phyloP scores from a whole-genome alignment of 1,139 yeast species.

The Debaryomycetaceae sp. region DNA sequence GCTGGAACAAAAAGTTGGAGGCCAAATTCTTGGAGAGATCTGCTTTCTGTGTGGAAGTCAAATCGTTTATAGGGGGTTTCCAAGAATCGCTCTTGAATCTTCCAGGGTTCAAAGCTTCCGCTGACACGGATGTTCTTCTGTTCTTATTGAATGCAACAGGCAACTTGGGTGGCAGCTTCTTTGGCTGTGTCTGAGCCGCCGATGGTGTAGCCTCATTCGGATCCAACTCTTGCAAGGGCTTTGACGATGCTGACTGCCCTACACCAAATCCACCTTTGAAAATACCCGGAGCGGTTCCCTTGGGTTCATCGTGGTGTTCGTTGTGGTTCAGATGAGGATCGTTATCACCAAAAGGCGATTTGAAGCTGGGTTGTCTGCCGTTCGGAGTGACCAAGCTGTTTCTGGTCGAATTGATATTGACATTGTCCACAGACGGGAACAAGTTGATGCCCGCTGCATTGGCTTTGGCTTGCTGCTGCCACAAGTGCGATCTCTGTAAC shows the following conservation, averaged over 20 bases:
- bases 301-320: slow-evolving; percentile 11
- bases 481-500: slow-evolving; percentile 54
- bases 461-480: slow-evolving; percentile 52
- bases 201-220: slow-evolving; percentile 22
- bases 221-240: slow-evolving; percentile 22
- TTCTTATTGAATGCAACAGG: slow-evolving; percentile 70
- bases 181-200: slow-evolving; percentile 8
- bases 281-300: slow-evolving; percentile 21
- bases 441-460: slow-evolving; percentile 50
- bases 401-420: slow-evolving; percentile 21
- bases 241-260: slow-evolving; percentile 22
- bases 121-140: slow-evolving; percentile 84
- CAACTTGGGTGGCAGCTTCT: slow-evolving; percentile 26
- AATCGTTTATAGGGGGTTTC: slow-evolving; percentile 70
- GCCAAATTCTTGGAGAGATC: slow-evolving; percentile 71
- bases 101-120: slow-evolving; percentile 67
- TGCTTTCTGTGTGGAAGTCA: slow-evolving; percentile 59
- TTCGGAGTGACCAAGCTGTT: slow-evolving; percentile 15
- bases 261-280: slow-evolving; percentile 48
- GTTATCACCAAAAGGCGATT: slow-evolving; percentile 60
- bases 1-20: slow-evolving; percentile 77
- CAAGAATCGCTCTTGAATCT: slow-evolving; percentile 57
- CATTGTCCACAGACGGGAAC: slow-evolving; percentile 39
- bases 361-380: slow-evolving; percentile 50
- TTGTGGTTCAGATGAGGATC: slow-evolving; percentile 56